Evolutionary conservation across 139 green algal genomes (phyloP), one percentile per base, ranked within the genome.

Genomic region (Chlorella sp.): DNA sequence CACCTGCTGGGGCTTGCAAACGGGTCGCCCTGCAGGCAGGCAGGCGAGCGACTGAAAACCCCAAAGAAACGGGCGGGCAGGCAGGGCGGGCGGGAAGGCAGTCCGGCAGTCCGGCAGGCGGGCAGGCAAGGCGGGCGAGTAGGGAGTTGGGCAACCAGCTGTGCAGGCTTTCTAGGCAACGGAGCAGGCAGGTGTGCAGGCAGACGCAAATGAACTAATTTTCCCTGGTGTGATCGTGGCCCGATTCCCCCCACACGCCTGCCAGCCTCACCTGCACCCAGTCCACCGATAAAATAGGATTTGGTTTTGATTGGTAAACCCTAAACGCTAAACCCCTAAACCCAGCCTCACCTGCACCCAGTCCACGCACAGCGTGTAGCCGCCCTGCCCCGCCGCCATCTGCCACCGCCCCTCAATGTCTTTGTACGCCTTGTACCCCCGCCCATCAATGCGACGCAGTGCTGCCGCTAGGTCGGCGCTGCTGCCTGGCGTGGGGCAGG

Each of bases 341-440:
- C 28, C 28, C 26, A 2, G 21, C 5, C 71, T 39, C 3, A 69
- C 90, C 86, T 96, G 94, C 57, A 92, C 88, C 48, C 87, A 91
- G 76, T 96, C 94, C 12, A 97, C 34, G 21, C 93, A 69, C 48
- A 97, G 86, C 12, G 42, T 87, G 81, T 94, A 89, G 32, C 71
- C 71, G 32, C 85, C 71, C 42, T 89, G 71, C n/a, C 37, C 69
- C 32, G 71, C 15, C 30, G 39, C 34, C 85, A 83, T 89, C 30
- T 76, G n/a, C 87, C 88, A 83, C 40, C 75, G 30, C n/a, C 88
- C 93, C 79, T 91, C 57, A 12, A 97, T 83, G 89, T 96, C 92
- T 18, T 95, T 88, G 83, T 97, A 97, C 5, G 91, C 92, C 11
- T 77, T 81, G 83, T 96, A 96, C 11, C 83, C 61, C n/a, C 86